A percentile compares a stretch with the other conserved stretches of the same genome.
Evolutionary conservation across 2,329 filamentous ascomycete genomes (phyloP).

Genomic region (Colletotrichum melonis): DNA sequence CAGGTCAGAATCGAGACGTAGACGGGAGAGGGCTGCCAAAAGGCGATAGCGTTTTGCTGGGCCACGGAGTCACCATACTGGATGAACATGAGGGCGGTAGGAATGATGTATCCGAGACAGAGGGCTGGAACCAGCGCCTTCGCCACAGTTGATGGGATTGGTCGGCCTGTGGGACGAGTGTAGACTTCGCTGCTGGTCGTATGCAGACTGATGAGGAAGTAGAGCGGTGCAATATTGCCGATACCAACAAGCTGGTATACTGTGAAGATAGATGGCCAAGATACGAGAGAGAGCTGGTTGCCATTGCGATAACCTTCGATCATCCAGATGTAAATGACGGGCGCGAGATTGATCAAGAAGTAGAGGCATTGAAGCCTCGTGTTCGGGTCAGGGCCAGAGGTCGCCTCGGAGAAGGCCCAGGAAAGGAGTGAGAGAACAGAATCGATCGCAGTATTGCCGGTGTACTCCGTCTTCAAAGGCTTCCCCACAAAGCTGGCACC

Average conservation of each 20-base stretch:
- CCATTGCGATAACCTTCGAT: slow-evolving; percentile 40
- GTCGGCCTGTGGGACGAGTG: slow-evolving; percentile 28
- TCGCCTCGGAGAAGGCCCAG: slow-evolving; percentile 2
- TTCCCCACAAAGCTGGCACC: background rate
- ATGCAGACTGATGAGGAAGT: slow-evolving; percentile 28
- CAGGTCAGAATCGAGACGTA: slow-evolving; percentile 8
- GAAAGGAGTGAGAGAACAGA: background rate
- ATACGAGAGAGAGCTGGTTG: slow-evolving; percentile 31
- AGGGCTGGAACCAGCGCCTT: slow-evolving; percentile 36
- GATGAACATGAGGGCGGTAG: slow-evolving; percentile 25
- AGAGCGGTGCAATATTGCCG: slow-evolving; percentile 27
- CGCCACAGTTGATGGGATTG: slow-evolving; percentile 28
- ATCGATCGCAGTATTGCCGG: background rate
- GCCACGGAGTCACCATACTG: background rate
- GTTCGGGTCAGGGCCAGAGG: background rate
- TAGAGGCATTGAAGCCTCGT: slow-evolving; percentile 16
- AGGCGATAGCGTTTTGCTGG: slow-evolving; percentile 24
- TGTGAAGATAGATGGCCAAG: slow-evolving; percentile 33
- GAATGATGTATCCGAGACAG: slow-evolving; percentile 33
- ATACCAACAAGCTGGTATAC: slow-evolving; percentile 32
- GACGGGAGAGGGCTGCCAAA: slow-evolving; percentile 27
- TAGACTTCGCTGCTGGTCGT: slow-evolving; percentile 1
- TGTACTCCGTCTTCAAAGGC: background rate
- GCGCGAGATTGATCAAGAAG: slow-evolving; percentile 37
- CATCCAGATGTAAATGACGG: slow-evolving; percentile 39